A percentile compares a stretch with the other conserved stretches of the same genome.
These are phyloP conservation scores for Aspergillus nanangensis DNA, from an alignment of 495 filamentous ascomycete genomes.

Conservation along the genomic window DNA sequence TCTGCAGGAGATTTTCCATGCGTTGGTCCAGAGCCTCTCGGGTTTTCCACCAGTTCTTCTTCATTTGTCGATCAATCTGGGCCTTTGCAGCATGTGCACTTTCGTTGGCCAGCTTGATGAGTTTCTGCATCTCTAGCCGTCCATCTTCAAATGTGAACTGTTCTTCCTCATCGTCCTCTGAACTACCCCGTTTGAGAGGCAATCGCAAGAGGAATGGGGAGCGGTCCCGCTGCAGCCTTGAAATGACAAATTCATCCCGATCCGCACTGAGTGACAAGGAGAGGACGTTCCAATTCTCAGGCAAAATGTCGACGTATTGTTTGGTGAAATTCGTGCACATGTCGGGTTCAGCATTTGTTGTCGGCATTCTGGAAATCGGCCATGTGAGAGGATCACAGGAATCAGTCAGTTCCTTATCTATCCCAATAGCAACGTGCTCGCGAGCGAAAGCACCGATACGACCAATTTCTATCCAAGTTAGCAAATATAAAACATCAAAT, in stretches of 20 bases:
- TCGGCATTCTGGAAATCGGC: conserved; percentile 21
- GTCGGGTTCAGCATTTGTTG: conserved; percentile 18
- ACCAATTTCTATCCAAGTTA: conserved; percentile 33
- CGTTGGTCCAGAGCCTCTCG: conserved; percentile 74
- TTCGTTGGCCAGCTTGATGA: conserved; percentile 72
- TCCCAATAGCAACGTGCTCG: conserved; percentile 38
- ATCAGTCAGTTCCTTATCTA: conserved; percentile 39
- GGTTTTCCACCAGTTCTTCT: conserved; percentile 82
- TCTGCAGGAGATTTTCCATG: conserved; percentile 71
- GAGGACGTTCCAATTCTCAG: conserved; percentile 74
- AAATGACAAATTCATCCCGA: conserved; percentile 75
- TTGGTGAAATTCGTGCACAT: conserved; percentile 31
- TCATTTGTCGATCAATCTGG: conserved; percentile 55
- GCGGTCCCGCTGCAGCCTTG: conserved; percentile 65
- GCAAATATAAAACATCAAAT: not conserved
- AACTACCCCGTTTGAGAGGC: conserved; percentile 75
- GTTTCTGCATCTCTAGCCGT: conserved; percentile 70
- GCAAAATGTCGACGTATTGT: conserved; percentile 61
- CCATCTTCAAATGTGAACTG: conserved; percentile 79
- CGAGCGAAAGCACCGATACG: conserved; percentile 43
- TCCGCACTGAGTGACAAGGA: conserved; percentile 80
- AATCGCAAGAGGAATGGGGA: conserved; percentile 80
- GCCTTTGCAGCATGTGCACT: conserved; percentile 71
- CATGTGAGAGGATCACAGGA: conserved; percentile 37
- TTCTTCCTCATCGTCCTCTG: conserved; percentile 77